Evolutionary conservation across 805 yeast species (phyloP).

Genomic region (Candida schatavii): DNA sequence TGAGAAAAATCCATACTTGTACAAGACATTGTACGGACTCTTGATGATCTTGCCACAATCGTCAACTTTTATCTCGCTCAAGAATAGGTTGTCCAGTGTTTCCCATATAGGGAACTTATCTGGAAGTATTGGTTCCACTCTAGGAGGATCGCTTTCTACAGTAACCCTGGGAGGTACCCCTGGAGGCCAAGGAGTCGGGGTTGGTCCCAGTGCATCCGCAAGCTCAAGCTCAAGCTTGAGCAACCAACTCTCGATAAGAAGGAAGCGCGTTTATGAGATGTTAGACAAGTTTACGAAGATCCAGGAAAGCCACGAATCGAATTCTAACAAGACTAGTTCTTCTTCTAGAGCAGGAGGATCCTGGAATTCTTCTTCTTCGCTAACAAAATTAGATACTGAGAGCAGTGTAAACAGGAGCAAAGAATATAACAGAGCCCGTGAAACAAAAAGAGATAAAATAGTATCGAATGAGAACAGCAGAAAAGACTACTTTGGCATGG

Average conservation of each 20-base stretch:
- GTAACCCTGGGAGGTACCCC: slow-evolving; percentile 5
- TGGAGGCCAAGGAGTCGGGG: not conserved
- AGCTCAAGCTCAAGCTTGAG: slow-evolving; percentile 16
- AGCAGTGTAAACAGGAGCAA: not conserved
- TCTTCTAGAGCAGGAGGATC: not conserved
- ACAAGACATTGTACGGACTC: slow-evolving; percentile 86
- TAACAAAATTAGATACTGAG: not conserved
- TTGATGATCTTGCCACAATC: slow-evolving; percentile 95
- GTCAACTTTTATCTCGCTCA: slow-evolving; percentile 78
- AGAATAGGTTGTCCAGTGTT: slow-evolving; percentile 68
- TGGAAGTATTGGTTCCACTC: slow-evolving; percentile 7
- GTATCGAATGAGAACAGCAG: not conserved
- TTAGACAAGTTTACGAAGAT: slow-evolving; percentile 36
- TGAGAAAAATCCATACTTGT: slow-evolving; percentile 71
- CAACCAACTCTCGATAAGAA: slow-evolving; percentile 33
- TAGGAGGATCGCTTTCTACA: not conserved
- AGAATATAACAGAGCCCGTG: not conserved
- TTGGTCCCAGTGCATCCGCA: slow-evolving; percentile 8
- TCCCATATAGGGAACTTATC: slow-evolving; percentile 32
- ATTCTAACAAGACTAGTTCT: not conserved
- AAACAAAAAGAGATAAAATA: not conserved
- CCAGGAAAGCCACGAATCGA: slow-evolving; percentile 31
- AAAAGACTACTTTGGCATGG: slow-evolving; percentile 4
- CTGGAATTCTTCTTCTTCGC: not conserved
- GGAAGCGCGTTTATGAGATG: slow-evolving; percentile 40